Percentiles rank a stretch among this genome's conserved stretches.
Conservation (phyloP, 352 stramenopile species). For the Globisporangium rhizosaccharum region DNA sequence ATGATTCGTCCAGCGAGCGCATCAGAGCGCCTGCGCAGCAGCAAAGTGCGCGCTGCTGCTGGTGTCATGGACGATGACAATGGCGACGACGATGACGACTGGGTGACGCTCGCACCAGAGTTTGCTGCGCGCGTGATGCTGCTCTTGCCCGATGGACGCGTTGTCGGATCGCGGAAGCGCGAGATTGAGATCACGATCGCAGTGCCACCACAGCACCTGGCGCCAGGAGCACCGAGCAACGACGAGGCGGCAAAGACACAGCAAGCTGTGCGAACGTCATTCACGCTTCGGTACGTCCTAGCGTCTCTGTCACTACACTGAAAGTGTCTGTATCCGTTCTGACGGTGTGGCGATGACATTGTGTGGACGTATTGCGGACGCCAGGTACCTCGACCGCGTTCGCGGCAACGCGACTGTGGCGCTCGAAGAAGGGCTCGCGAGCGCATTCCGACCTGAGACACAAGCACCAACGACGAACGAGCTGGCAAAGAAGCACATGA, state of each 20-base stretch:
- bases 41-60: background rate
- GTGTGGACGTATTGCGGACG: background rate
- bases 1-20: constrained; percentile 1
- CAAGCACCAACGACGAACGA: background rate
- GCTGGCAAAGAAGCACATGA: constrained; percentile 11
- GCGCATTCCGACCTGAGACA: background rate
- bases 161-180: constrained; percentile 50
- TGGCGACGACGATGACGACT: constrained; percentile 36
- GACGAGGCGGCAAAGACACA: background rate
- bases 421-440: constrained; percentile 6
- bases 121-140: constrained; percentile 72
- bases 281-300: constrained; percentile 32
- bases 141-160: constrained; percentile 41
- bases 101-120: constrained; percentile 63
- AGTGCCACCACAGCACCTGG: constrained; percentile 15
- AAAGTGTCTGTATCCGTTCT: background rate
- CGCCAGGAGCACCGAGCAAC: too few species aligned
- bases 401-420: constrained; percentile 12
- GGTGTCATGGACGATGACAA: background rate
- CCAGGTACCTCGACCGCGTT: constrained; percentile 51
- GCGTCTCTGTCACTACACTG: too few species aligned
- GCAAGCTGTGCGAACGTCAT: constrained; percentile 46
- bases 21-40: background rate
- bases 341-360: background rate
- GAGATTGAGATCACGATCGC: constrained; percentile 66